These are phyloP conservation scores for Glutinoglossum americanum DNA, from an alignment of 495 filamentous ascomycete species.

Conservation along the genomic window DNA sequence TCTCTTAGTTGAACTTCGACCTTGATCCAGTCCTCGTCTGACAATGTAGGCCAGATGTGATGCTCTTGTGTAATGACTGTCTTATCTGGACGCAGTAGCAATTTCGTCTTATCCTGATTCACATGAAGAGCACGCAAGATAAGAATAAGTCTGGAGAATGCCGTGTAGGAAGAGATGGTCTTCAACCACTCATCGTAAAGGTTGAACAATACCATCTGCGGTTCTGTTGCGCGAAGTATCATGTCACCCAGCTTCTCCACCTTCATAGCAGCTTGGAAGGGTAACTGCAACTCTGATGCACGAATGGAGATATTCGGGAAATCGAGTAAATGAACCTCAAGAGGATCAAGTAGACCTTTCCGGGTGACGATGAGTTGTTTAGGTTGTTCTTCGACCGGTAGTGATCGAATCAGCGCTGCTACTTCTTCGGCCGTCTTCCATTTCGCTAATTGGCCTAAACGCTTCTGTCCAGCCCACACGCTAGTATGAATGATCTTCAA, in stretches of 20 bases:
- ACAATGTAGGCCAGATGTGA: slow-evolving; percentile 91
- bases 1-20: slow-evolving; percentile 92
- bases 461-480: slow-evolving; percentile 98
- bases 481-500: slow-evolving; percentile 99
- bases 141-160: slow-evolving; percentile 87
- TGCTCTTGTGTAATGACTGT: slow-evolving; percentile 96
- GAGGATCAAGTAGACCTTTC: slow-evolving; percentile 90
- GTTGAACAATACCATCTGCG: slow-evolving; percentile 99
- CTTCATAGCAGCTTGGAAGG: slow-evolving; percentile 99
- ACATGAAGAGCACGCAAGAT: slow-evolving; percentile 94
- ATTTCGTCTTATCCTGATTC: slow-evolving; percentile 95
- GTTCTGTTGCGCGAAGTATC: slow-evolving; percentile 94
- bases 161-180: slow-evolving; percentile 94
- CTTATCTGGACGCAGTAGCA: slow-evolving; percentile 93
- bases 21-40: slow-evolving; percentile 98
- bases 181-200: slow-evolving; percentile 99
- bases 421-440: slow-evolving; percentile 99
- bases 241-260: slow-evolving; percentile 98
- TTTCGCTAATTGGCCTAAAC: slow-evolving; percentile 93
- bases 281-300: slow-evolving; percentile 89
- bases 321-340: slow-evolving; percentile 92
- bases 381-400: slow-evolving; percentile 95
- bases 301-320: slow-evolving; percentile 99
- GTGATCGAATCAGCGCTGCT: slow-evolving; percentile 83
- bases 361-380: slow-evolving; percentile 97